phyloP scores from a whole-genome alignment of 202 grass and related monocot genomes.

The Setaria viridis region DNA sequence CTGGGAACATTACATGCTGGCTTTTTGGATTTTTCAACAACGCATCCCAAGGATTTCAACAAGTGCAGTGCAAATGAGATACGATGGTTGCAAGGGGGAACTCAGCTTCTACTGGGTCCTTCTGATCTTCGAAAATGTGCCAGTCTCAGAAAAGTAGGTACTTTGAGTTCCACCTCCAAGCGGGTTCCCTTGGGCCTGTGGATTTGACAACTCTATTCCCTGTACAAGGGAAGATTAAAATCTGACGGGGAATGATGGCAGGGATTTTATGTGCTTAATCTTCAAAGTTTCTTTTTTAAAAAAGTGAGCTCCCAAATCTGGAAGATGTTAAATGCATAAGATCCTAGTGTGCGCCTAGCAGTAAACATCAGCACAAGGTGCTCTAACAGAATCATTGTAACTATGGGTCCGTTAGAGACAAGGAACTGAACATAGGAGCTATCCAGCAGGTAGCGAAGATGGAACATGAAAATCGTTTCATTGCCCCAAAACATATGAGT shows the following conservation, averaged over 20 bases:
- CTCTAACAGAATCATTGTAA: no score
- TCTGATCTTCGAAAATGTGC: constrained; percentile 85
- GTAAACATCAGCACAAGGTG: neutral
- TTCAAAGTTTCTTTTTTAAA: neutral
- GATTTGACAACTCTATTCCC: constrained; percentile 85
- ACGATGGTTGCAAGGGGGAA: neutral
- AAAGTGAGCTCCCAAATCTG: neutral
- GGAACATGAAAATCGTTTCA: neutral
- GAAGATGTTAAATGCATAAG: neutral
- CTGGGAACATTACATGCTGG: neutral
- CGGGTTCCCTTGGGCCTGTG: constrained; percentile 67
- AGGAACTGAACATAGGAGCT: neutral
- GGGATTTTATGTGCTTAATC: neutral
- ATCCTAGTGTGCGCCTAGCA: neutral
- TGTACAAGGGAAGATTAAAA: constrained; percentile 25
- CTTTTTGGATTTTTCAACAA: no score
- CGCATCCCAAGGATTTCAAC: neutral
- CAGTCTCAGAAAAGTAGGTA: constrained; percentile 82
- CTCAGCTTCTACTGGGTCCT: constrained; percentile 37
- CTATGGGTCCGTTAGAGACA: neutral
- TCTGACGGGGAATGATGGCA: neutral
- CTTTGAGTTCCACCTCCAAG: constrained; percentile 78
- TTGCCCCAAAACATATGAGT: neutral
- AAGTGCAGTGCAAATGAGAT: neutral
- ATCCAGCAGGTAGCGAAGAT: neutral